These are phyloP conservation scores for Trichoderma sp. DNA, from an alignment of 2,329 filamentous ascomycete genomes.

Conservation along the genomic window DNA sequence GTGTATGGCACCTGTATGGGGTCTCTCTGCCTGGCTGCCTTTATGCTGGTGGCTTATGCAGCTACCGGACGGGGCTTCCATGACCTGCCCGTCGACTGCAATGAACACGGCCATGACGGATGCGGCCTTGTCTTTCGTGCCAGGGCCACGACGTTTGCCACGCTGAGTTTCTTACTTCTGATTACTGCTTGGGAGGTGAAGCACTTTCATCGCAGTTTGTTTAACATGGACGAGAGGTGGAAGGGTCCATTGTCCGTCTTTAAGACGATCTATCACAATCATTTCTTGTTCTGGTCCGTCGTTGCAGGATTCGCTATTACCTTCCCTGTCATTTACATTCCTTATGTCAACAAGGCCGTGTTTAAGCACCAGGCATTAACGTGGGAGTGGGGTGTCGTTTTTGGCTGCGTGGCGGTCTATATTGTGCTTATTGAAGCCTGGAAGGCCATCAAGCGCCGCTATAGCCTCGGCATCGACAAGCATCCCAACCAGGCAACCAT, in stretches of 20 bases:
- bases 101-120: slow-evolving; percentile 46
- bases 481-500: slow-evolving; percentile 15
- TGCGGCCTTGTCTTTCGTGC: slow-evolving; percentile 62
- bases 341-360: slow-evolving; percentile 60
- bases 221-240: slow-evolving; percentile 59
- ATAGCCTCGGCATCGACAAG: slow-evolving; percentile 35
- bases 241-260: slow-evolving; percentile 49
- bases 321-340: slow-evolving; percentile 65
- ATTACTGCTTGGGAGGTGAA: slow-evolving; percentile 73
- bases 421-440: slow-evolving; percentile 62
- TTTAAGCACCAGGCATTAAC: slow-evolving; percentile 67
- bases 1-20: slow-evolving; percentile 64
- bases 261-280: slow-evolving; percentile 64
- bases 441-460: slow-evolving; percentile 63
- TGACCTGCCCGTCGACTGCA: slow-evolving; percentile 55
- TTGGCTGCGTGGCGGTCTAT: slow-evolving; percentile 57
- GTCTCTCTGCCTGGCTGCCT: slow-evolving; percentile 57
- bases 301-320: slow-evolving; percentile 57
- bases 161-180: slow-evolving; percentile 64
- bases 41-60: slow-evolving; percentile 57
- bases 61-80: slow-evolving; percentile 43
- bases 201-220: slow-evolving; percentile 66
- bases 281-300: slow-evolving; percentile 64
- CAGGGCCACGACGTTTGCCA: slow-evolving; percentile 66
- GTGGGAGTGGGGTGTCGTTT: slow-evolving; percentile 72